Evolutionary conservation across 306 rosid species (phyloP).

Genomic region (Cucumis cinereus): DNA sequence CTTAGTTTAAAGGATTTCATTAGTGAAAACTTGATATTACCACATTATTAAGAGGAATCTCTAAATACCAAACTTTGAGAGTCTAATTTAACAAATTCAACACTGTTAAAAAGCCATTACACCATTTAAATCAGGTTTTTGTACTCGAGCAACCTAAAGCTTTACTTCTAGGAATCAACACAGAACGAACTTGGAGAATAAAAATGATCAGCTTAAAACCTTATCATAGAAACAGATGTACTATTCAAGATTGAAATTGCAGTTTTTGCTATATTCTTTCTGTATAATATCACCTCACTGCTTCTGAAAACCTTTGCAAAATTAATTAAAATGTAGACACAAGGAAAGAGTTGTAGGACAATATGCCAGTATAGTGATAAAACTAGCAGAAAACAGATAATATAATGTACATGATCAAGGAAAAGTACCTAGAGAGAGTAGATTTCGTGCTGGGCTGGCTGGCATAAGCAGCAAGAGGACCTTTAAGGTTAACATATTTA

Average conservation of each 20-base stretch:
- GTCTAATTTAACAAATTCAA: background rate
- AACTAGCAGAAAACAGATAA: background rate
- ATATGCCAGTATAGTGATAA: background rate
- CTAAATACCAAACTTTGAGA: background rate
- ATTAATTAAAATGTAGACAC: background rate
- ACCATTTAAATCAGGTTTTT: background rate
- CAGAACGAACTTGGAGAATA: no score
- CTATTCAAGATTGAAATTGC: background rate
- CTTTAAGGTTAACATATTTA: slow-evolving; percentile 61
- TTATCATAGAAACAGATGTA: background rate
- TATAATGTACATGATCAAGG: slow-evolving; percentile 1
- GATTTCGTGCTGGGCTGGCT: slow-evolving; percentile 60
- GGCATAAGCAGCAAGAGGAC: slow-evolving; percentile 70
- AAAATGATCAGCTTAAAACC: background rate
- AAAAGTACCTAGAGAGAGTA: slow-evolving; percentile 58
- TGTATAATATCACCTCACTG: background rate
- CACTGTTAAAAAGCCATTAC: background rate
- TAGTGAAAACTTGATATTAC: background rate
- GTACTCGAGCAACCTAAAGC: background rate
- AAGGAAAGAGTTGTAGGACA: background rate
- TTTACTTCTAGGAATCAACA: background rate
- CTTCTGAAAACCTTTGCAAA: background rate
- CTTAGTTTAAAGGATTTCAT: background rate
- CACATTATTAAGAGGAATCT: background rate
- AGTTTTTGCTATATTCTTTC: background rate